Evolutionary conservation across 805 yeast genomes (phyloP), one percentile per base, ranked within the genome.

Genomic region (Starmerella bombi): DNA sequence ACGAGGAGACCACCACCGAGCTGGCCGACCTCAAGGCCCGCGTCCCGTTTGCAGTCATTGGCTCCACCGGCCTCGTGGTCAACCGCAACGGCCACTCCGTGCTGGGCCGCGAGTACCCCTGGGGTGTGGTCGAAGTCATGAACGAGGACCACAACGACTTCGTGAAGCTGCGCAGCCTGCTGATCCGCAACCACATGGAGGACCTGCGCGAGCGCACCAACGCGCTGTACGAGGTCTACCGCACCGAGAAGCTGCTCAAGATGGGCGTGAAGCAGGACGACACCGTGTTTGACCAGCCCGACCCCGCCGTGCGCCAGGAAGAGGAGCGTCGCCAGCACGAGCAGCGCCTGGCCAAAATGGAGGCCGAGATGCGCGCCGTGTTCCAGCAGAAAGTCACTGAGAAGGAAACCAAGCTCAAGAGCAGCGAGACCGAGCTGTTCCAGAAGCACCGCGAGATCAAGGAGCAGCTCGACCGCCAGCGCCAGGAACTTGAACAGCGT

Each of bases 41-140:
- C 53, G 69, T 83, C 47, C 99, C 99, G 35, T 88, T 83, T 64
- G 97, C 98, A 15, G 78, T 91, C 49, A 81, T 91, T 40, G 98
- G 96, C 18, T 83, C 96, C 18, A 81, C 91, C 18, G 64, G 66
- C 44, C 77, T 80, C 27, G 76, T 76, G 52, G 64, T 69, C 32
- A 69, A 72, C 34, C 59, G 70, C 32, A 91, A 81, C 56, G 95
- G 95, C 32, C 72, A 82, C 59, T 50, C 59, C 33, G 93, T 86
- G 34, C 76, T 96, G 61, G 96, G 94, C 51, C 80, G 98, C 64
- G 66, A 73, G 47, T 88, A 88, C 60, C 96, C 97, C 46, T 91
- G 98, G 98, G 97, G 97, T 51, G 70, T 80, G 18, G 80, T 91
- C 54, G 96, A 91, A 64, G 86, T 91, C 52, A 96, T 85, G 60